A percentile compares a stretch with the other conserved stretches of the same genome.
phyloP scores from a whole-genome alignment of 805 yeast species.

The Ogataea degrootiae region DNA sequence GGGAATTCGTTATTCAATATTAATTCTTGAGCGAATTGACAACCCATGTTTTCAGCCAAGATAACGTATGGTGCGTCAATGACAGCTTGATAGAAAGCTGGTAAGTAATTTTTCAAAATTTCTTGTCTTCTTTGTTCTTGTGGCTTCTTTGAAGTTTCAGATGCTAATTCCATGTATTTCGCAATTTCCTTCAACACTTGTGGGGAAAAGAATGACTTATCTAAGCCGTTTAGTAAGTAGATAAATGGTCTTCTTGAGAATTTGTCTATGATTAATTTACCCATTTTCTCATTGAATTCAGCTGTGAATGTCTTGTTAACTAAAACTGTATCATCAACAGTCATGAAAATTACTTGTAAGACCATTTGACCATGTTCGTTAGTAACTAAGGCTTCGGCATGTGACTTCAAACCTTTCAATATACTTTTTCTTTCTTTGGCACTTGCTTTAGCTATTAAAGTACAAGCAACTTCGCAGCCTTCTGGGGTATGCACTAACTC shows the following conservation, averaged over 20 bases:
- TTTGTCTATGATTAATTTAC: slow-evolving; percentile 59
- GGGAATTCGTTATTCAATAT: slow-evolving; percentile 43
- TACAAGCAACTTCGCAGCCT: slow-evolving; percentile 88
- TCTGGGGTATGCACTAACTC: slow-evolving; percentile 94
- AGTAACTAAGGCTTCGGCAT: slow-evolving; percentile 67
- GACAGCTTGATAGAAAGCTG: slow-evolving; percentile 55
- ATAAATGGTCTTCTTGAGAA: slow-evolving; percentile 86
- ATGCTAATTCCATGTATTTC: slow-evolving; percentile 56
- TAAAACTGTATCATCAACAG: slow-evolving; percentile 91
- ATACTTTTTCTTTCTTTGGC: slow-evolving; percentile 90
- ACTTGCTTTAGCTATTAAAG: slow-evolving; percentile 70
- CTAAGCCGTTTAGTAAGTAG: slow-evolving; percentile 72
- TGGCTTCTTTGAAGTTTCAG: slow-evolving; percentile 80
- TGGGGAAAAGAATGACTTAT: slow-evolving; percentile 80
- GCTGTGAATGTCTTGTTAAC: slow-evolving; percentile 65
- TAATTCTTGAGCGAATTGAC: slow-evolving; percentile 78
- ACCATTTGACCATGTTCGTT: slow-evolving; percentile 87
- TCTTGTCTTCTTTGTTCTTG: slow-evolving; percentile 71
- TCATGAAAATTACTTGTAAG: slow-evolving; percentile 69
- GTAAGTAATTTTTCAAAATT: slow-evolving; percentile 58
- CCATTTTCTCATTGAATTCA: slow-evolving; percentile 50
- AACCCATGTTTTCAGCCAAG: slow-evolving; percentile 67
- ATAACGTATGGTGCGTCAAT: slow-evolving; percentile 46
- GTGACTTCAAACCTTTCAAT: slow-evolving; percentile 67
- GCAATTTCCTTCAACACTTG: slow-evolving; percentile 52